Evolutionary conservation across 1,139 yeast species (phyloP), one percentile per base, ranked within the genome.

Genomic region (Torulaspora globosa): DNA sequence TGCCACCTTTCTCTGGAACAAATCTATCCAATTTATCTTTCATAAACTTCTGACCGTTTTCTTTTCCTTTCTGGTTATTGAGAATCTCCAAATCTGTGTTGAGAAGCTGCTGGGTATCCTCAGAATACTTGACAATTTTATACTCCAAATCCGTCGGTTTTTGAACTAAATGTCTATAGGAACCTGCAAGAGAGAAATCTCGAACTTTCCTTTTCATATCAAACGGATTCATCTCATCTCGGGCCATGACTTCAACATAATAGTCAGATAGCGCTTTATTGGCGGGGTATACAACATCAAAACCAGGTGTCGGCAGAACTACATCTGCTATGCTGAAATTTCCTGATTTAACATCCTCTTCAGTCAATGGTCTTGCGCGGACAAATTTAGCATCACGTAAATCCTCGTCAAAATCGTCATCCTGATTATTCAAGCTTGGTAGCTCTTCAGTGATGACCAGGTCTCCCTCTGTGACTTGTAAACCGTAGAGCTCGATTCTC

Each of bases 291-390:
- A 75, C 63, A 23, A 92, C 78, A 61, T 88, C 97, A 63, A 80
- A 88, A 0, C 99, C 99, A 2, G 99, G 98, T 1, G 95, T 78
- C 11, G 99, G 97, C 46, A 94, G 72, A 2, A 94, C 95, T 32
- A 92, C 75, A 65, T 94, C 97, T 59, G 76, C 83, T 35, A 92
- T 84, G 16, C 84, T 68, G 63, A 76, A 86, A 47, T 75, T 75
- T 0, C 79, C 78, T 2, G 71, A 55, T 16, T 73, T 79, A 19
- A 85, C 69, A 53, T 90, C 97, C 53, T 82, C 89, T 48, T 78
- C 74, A 1, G 95, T 84, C 16, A 88, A 74, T 0, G 83, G 75
- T 50, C 81, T 74, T 1, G 94, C 96, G 49, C 84, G 74, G 16
- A 74, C 69, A 49, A 75, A 79, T 23, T 69, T 72, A 32, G 72